Conservation (phyloP, 2,329 filamentous ascomycete species). For the Hirsutella thompsonii region DNA sequence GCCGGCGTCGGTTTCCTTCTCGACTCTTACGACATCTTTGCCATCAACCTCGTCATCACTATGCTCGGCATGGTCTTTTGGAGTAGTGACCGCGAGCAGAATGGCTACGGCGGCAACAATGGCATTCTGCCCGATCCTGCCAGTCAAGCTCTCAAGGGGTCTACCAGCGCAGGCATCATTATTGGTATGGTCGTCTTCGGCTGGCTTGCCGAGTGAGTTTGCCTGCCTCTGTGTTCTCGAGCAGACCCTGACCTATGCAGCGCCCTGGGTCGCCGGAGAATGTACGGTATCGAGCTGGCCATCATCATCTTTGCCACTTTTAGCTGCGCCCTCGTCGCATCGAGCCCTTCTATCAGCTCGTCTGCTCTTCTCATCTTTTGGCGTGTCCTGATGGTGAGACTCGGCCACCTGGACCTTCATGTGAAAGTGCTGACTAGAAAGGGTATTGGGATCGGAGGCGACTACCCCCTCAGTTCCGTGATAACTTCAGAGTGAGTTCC, state of each 20-base stretch:
- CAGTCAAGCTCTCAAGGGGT: slow-evolving; percentile 68
- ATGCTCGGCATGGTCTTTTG: slow-evolving; percentile 71
- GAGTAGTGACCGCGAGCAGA: slow-evolving; percentile 28
- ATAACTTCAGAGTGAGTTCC: slow-evolving; percentile 57
- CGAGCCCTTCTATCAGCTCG: slow-evolving; percentile 46
- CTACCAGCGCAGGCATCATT: slow-evolving; percentile 67
- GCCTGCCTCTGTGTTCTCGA: not conserved
- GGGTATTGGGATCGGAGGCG: slow-evolving; percentile 67
- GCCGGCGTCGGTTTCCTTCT: slow-evolving; percentile 77
- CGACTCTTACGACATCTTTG: slow-evolving; percentile 72
- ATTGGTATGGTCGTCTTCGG: slow-evolving; percentile 69
- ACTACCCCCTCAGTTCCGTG: slow-evolving; percentile 69
- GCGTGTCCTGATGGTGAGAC: slow-evolving; percentile 56
- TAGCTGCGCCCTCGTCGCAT: slow-evolving; percentile 49
- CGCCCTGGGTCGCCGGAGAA: slow-evolving; percentile 60
- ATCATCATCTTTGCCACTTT: slow-evolving; percentile 61
- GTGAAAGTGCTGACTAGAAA: slow-evolving; percentile 7
- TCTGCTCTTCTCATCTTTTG: slow-evolving; percentile 57
- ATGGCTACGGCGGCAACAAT: slow-evolving; percentile 37
- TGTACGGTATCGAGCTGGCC: slow-evolving; percentile 69
- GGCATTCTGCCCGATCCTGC: slow-evolving; percentile 49
- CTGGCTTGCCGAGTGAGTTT: slow-evolving; percentile 52
- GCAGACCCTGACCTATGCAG: slow-evolving; percentile 7
- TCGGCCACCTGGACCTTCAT: not conserved
- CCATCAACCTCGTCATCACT: slow-evolving; percentile 60